Evolutionary conservation across 805 yeast species (phyloP).

Genomic region (Lachancea meyersii): DNA sequence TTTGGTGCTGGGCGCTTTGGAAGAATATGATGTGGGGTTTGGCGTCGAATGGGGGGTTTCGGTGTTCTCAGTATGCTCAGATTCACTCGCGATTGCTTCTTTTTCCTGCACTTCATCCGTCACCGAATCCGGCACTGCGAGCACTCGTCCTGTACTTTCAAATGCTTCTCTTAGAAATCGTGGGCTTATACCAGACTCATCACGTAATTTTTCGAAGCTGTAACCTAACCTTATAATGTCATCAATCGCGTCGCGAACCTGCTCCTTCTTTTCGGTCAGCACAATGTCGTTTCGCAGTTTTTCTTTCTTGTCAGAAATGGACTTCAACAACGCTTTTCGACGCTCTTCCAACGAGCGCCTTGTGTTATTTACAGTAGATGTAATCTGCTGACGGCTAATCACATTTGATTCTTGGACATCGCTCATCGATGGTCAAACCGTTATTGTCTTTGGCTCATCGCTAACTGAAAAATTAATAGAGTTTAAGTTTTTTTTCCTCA

Average conservation of each 20-base stretch:
- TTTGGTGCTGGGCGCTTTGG: not conserved
- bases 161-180: constrained; percentile 1
- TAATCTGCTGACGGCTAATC: too few relatives aligned
- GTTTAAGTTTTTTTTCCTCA: too few relatives aligned
- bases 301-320: constrained; percentile 28
- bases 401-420: not conserved
- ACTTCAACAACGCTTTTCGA: constrained; percentile 68
- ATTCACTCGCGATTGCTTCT: too few relatives aligned
- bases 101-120: not conserved
- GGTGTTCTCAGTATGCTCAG: not conserved
- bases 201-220: not conserved
- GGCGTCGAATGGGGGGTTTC: not conserved
- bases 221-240: constrained; percentile 6
- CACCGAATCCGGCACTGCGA: not conserved
- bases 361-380: not conserved
- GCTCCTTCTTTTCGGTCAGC: not conserved
- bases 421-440: too few relatives aligned
- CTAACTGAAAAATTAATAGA: too few relatives aligned
- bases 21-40: not conserved
- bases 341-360: constrained; percentile 1
- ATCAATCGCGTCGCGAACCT: constrained; percentile 1
- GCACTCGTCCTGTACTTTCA: constrained; percentile 3
- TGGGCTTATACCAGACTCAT: not conserved
- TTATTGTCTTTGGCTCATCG: too few relatives aligned
- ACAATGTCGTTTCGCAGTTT: not conserved